Base-by-base conservation (phyloP, 139 green algal genomes). In the Picochlorum sp. region DNA sequence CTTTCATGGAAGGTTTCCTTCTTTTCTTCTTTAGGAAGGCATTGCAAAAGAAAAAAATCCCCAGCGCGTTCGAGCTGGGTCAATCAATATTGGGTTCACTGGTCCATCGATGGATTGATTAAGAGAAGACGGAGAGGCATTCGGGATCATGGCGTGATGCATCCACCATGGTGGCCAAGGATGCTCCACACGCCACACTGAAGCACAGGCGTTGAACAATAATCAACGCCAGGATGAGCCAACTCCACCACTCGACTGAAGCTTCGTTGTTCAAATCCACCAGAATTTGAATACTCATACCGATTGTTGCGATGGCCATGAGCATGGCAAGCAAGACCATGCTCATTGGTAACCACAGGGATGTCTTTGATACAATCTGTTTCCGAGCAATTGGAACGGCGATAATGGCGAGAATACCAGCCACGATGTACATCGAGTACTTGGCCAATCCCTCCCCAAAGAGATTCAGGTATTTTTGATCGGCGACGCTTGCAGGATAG, bases 181-280 rank as follows among this genome's bases (percentile, higher is more conserved):
- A 41, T 41, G 34, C 34, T 41, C 34, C 34, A 41, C 34, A 41
- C 1, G 47, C 47, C 11, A 54, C 11, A 20, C 18, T 54, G n/a
- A 54, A 54, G 23, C 16, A 21, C n/a, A 54, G 16, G n/a, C 47
- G 47, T 21, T 54, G 47, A 9, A 54, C 11, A 20, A 54, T 21
- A 15, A 62, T 45, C 18, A 62, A 20, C 15, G 6, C 56, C 4
- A 62, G 56, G n/a, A 62, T 62, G 18, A 62, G 56, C 56, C 56
- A 62, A 8, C 18, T 20, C 56, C 56, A 62, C 56, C 56, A 62
- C 18, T n/a, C 11, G n/a, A 20, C 30, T 3, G 56, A 44, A 9
- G 14, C 30, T n/a, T n/a, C 11, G 2, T 62, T 62, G 7, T 62
- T 62, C 18, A 62, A n/a, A 54, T 62, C 56, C 30, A 62, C 56